Conservation (phyloP, 768 basidiomycete genomes). For the Tephrocybe sp. region DNA sequence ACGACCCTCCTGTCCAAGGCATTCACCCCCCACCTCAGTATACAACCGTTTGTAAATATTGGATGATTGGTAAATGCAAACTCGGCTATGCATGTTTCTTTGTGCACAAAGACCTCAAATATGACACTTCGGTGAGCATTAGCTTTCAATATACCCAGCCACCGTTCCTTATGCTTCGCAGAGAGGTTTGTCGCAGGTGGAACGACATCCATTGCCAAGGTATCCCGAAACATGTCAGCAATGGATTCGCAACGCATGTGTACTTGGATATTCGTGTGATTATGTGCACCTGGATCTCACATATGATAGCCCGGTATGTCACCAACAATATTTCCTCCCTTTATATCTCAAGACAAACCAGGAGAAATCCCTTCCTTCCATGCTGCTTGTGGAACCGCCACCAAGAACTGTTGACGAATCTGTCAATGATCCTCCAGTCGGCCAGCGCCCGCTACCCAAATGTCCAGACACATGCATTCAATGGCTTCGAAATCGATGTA, state of each 20-base stretch:
- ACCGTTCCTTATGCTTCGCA: too few species aligned
- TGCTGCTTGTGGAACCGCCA: background rate
- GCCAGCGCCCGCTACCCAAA: constrained; percentile 16
- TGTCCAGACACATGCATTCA: constrained; percentile 21
- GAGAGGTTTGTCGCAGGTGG: too few species aligned
- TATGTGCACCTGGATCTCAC: constrained; percentile 26
- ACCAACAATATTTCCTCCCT: background rate
- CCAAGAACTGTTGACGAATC: background rate
- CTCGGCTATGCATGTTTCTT: constrained; percentile 12
- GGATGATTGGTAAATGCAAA: constrained; percentile 5
- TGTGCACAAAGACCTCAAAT: constrained; percentile 14
- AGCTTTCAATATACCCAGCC: too few species aligned
- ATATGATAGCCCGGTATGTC: constrained; percentile 20
- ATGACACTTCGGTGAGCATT: constrained; percentile 11
- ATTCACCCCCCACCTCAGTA: constrained; percentile 17
- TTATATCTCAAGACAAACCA: background rate
- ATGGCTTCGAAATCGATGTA: constrained; percentile 29
- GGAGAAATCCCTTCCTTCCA: too few species aligned
- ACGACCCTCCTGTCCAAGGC: constrained; percentile 15
- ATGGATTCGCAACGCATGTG: constrained; percentile 32
- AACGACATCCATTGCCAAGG: constrained; percentile 19
- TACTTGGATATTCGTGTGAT: constrained; percentile 20
- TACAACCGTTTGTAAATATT: constrained; percentile 2
- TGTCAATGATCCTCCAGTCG: constrained; percentile 17
- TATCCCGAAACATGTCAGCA: constrained; percentile 23